phyloP scores from a whole-genome alignment of 768 basidiomycete species.

The Daedalea quercina region DNA sequence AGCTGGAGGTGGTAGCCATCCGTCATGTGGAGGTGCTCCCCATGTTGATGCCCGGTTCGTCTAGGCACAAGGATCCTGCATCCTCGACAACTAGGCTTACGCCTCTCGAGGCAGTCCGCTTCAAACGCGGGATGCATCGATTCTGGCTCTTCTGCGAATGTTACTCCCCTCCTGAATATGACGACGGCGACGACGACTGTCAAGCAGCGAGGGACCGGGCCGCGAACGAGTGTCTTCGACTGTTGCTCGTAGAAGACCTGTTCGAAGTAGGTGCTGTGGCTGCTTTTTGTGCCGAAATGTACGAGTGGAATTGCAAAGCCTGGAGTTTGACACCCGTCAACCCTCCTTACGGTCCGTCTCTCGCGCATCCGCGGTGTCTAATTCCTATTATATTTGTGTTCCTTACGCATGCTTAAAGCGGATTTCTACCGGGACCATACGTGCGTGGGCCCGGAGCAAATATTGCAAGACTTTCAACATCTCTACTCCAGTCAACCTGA shows the following conservation, averaged over 20 bases:
- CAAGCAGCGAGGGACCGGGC: neutral
- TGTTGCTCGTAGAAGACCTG: constrained; percentile 12
- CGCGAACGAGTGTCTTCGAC: constrained; percentile 1
- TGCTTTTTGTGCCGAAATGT: constrained; percentile 15
- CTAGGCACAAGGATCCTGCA: constrained; percentile 33
- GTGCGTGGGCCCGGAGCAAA: neutral
- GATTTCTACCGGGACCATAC: neutral
- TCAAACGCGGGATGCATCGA: constrained; percentile 25
- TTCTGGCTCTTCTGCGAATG: constrained; percentile 17
- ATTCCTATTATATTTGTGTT: no score
- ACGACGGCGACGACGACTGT: neutral
- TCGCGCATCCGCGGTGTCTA: no score
- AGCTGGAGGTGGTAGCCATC: constrained; percentile 27
- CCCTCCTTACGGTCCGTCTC: no score
- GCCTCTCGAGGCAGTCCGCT: constrained; percentile 24
- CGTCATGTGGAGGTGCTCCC: no score
- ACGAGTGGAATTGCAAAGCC: neutral
- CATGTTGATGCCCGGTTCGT: no score
- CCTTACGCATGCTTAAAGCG: neutral
- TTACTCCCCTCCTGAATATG: neutral
- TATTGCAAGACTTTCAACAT: neutral
- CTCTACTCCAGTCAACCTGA: neutral
- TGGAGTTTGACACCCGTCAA: neutral
- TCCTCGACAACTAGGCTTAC: constrained; percentile 25
- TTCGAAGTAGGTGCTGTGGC: constrained; percentile 16